phyloP scores from a whole-genome alignment of 2,329 filamentous ascomycete species.

The Calonectria pseudoturangicola region DNA sequence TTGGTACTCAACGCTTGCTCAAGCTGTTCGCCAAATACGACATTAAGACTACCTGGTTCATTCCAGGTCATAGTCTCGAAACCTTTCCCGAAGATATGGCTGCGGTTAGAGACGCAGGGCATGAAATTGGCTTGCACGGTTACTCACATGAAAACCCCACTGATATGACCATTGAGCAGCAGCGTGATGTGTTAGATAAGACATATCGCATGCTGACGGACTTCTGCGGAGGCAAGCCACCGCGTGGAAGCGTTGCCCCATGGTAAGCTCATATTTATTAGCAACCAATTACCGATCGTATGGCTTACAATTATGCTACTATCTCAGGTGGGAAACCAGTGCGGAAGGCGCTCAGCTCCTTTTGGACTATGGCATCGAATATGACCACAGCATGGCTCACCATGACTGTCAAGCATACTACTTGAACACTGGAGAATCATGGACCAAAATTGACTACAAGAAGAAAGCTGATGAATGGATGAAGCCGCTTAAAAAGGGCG shows the following conservation, averaged over 20 bases:
- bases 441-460: conserved; percentile 81
- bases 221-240: conserved; percentile 79
- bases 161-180: conserved; percentile 84
- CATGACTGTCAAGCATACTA: conserved; percentile 81
- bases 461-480: conserved; percentile 55
- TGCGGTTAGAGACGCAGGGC: conserved; percentile 66
- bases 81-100: conserved; percentile 69
- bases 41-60: conserved; percentile 78
- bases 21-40: conserved; percentile 83
- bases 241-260: conserved; percentile 82
- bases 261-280: conserved; percentile 65
- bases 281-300: too few relatives aligned
- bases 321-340: conserved; percentile 79
- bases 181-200: conserved; percentile 84
- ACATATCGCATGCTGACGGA: conserved; percentile 82
- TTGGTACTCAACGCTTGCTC: conserved; percentile 79
- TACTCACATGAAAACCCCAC: conserved; percentile 85
- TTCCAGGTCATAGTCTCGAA: conserved; percentile 69
- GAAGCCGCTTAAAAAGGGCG: conserved; percentile 74
- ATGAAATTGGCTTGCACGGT: conserved; percentile 76
- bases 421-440: conserved; percentile 78
- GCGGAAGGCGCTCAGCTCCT: conserved; percentile 80
- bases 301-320: background rate
- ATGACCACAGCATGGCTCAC: conserved; percentile 79
- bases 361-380: conserved; percentile 80